Percentiles rank a stretch among this genome's conserved stretches.
Conservation (phyloP, 1,284 basidiomycete species). For the Xerocomus nothofagi region DNA sequence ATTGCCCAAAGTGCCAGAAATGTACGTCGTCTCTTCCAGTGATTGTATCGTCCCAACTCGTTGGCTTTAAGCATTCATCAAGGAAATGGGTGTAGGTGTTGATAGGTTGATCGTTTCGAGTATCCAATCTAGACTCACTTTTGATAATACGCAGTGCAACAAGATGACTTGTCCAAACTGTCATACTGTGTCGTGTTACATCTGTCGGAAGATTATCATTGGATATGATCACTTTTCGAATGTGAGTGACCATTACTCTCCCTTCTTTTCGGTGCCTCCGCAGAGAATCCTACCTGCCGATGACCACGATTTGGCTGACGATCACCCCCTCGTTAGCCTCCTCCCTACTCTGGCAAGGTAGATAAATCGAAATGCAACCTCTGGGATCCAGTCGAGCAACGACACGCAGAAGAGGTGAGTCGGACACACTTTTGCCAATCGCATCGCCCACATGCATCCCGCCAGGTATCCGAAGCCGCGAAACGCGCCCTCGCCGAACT, state of each 20-base stretch:
- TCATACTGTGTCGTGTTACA: slow-evolving; percentile 70
- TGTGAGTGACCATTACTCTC: slow-evolving; percentile 34
- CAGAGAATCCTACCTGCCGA: background rate
- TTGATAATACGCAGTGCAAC: slow-evolving; percentile 59
- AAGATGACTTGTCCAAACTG: slow-evolving; percentile 79
- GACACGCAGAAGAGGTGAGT: slow-evolving; percentile 64
- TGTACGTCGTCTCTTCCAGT: slow-evolving; percentile 39
- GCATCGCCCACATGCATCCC: background rate
- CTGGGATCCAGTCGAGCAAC: slow-evolving; percentile 68
- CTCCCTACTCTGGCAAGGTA: slow-evolving; percentile 18
- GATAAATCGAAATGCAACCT: slow-evolving; percentile 56
- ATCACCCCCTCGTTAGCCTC: slow-evolving; percentile 13
- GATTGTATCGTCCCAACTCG: background rate
- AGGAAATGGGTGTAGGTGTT: slow-evolving; percentile 63
- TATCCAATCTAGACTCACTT: background rate
- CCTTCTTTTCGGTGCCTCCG: background rate
- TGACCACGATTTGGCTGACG: slow-evolving; percentile 2
- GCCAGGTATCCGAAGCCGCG: slow-evolving; percentile 68
- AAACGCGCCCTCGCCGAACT: slow-evolving; percentile 64
- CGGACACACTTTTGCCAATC: background rate
- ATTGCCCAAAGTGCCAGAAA: slow-evolving; percentile 79
- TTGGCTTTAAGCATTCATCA: slow-evolving; percentile 63
- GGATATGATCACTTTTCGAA: slow-evolving; percentile 81
- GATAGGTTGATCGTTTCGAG: background rate
- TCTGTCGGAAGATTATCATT: slow-evolving; percentile 66